These are phyloP conservation scores for Penicillium sp. DNA, from an alignment of 2,329 filamentous ascomycete species.

Conservation along the genomic window DNA sequence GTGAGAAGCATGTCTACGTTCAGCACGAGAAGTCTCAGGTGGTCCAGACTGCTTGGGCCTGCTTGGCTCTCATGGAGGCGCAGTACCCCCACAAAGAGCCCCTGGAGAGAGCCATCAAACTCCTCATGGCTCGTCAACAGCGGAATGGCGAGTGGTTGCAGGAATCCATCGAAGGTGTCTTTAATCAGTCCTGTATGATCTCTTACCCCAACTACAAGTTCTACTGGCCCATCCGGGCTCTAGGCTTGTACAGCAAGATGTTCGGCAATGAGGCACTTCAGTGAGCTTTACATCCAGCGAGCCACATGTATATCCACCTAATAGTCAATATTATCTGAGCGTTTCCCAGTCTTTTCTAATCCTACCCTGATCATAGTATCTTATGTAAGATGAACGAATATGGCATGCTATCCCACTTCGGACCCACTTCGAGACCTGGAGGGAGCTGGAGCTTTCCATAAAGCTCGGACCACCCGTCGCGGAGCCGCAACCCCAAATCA, in stretches of 20 bases:
- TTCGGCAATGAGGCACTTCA: slow-evolving; percentile 64
- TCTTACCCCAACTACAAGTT: slow-evolving; percentile 99
- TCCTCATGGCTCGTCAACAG: slow-evolving; percentile 84
- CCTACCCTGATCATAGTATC: too few species aligned
- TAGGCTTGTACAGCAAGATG: slow-evolving; percentile 79
- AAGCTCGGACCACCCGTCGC: background rate
- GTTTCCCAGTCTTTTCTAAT: too few species aligned
- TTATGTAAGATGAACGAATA: too few species aligned
- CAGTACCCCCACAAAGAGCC: slow-evolving; percentile 72
- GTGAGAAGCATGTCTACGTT: slow-evolving; percentile 71
- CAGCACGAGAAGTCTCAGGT: slow-evolving; percentile 82
- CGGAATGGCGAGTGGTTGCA: slow-evolving; percentile 91
- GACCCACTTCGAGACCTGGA: background rate
- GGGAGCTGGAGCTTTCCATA: background rate
- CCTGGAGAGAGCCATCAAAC: slow-evolving; percentile 68
- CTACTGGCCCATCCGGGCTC: slow-evolving; percentile 86
- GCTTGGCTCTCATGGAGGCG: slow-evolving; percentile 78
- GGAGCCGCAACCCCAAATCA: background rate
- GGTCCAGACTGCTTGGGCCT: slow-evolving; percentile 90
- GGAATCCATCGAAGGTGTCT: slow-evolving; percentile 95
- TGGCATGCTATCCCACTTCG: too few species aligned
- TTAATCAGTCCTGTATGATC: slow-evolving; percentile 99
- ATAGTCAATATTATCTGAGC: slow-evolving; percentile 2
- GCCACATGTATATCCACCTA: background rate
- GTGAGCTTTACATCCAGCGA: slow-evolving; percentile 11